Base-by-base conservation (phyloP, 441 rosid genomes). In the Corymbia calophylla region DNA sequence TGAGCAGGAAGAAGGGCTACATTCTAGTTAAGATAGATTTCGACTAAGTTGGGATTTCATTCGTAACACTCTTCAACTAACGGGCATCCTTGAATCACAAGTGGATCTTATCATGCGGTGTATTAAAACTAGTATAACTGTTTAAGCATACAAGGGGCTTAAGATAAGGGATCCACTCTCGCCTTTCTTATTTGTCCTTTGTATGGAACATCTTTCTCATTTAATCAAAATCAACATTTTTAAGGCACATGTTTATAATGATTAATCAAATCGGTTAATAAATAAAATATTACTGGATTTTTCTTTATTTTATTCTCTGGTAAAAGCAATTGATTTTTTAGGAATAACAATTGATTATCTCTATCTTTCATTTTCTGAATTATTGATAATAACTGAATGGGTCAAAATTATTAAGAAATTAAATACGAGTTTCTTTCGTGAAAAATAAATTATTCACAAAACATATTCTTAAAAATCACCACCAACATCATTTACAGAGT, bases 311-410 rank as follows among this genome's bases (percentile, higher is more conserved):
- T 31, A 0, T 15, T 66, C 31, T 1, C 8, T 6, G 58, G 21
- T 54, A 27, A 66, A 19, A 16, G 68, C 12, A 15, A 31, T 7
- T 66, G 12, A 15, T 31, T 0, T 1, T 19, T 70, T 10, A 73
- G 49, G 9, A 73, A 2, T 73, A 73, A 6, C 9, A 21, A 35
- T 39, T 39, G 12, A 5, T 39, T 73, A 21, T 73, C 1, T 21
- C 1, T 21, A 12, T 39, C 49, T 39, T 39, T 39, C 0, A 3
- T 11, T 18, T 8, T 7, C 11, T 68, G 0, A 68, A 18, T 1
- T 68, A 18, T 70, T 18, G 27, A 32, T 39, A 70, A 39, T 0
- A 39, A 39, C 44, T 39, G 44, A 39, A 39, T 39, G 44, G 44
- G 17, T 21, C 47, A 35, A 32, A 35, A 18, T 35, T 18, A 32